Conservation (phyloP, 1,284 basidiomycete species). For the Vanrija sp. region DNA sequence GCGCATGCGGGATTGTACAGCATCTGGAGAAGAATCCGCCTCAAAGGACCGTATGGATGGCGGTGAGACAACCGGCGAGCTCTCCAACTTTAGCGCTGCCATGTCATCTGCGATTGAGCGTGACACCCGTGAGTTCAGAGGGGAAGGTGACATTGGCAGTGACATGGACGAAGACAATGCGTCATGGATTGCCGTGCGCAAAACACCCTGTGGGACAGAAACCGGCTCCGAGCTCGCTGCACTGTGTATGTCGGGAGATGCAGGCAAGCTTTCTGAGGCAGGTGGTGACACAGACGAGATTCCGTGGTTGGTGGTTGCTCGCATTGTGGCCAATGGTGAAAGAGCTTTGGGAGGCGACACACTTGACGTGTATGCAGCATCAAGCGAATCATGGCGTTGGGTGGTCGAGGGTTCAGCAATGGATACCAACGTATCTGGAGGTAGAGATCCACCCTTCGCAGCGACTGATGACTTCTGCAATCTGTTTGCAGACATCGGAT, state of each 20-base stretch:
- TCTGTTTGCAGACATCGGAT: background rate
- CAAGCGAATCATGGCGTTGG: background rate
- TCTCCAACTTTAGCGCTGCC: too few species aligned
- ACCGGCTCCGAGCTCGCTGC: too few species aligned
- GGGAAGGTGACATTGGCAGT: too few species aligned
- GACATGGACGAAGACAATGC: too few species aligned
- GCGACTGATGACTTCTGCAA: constrained; percentile 5
- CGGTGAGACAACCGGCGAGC: too few species aligned
- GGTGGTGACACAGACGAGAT: background rate
- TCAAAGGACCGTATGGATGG: too few species aligned
- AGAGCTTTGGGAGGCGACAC: constrained; percentile 1
- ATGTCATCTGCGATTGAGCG: too few species aligned
- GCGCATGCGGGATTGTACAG: constrained; percentile 3
- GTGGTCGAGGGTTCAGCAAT: background rate
- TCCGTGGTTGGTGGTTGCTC: background rate
- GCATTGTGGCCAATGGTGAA: background rate
- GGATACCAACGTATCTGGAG: background rate
- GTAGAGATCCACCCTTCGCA: constrained; percentile 4
- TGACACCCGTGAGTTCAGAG: too few species aligned
- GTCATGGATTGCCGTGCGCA: too few species aligned
- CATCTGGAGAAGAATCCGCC: too few species aligned
- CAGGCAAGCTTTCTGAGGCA: background rate
- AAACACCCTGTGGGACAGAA: too few species aligned
- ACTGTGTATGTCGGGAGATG: background rate
- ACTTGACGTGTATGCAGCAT: background rate